Percentiles rank a stretch among this genome's conserved stretches.
These are phyloP conservation scores for Pichia scutulata DNA, from an alignment of 805 yeast genomes.

Conservation along the genomic window DNA sequence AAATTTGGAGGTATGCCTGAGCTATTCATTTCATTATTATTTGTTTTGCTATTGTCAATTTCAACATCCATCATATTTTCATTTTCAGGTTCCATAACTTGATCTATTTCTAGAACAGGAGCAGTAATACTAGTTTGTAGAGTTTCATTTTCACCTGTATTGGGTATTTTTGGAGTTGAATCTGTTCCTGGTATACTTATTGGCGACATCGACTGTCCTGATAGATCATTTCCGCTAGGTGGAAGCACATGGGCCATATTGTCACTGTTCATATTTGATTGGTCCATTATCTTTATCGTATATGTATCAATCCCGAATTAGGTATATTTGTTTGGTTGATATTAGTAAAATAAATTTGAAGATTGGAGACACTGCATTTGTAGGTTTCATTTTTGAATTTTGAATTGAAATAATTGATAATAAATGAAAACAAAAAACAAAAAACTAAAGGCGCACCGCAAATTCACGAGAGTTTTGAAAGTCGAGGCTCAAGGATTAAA, in stretches of 20 bases:
- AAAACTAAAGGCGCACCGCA: too few species aligned
- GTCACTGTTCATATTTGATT: neutral
- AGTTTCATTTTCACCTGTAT: neutral
- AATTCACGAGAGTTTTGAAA: too few species aligned
- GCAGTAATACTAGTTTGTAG: neutral
- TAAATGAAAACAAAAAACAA: too few species aligned
- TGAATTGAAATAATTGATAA: too few species aligned
- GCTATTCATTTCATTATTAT: neutral
- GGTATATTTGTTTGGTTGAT: too few species aligned
- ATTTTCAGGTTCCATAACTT: neutral
- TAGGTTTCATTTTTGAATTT: too few species aligned
- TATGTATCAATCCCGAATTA: too few species aligned
- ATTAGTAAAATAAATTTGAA: too few species aligned
- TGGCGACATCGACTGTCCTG: neutral
- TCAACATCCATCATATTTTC: neutral
- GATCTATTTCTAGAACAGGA: neutral
- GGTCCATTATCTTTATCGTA: too few species aligned
- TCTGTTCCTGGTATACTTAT: neutral
- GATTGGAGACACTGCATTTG: too few species aligned
- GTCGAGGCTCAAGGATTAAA: too few species aligned
- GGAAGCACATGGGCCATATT: neutral
- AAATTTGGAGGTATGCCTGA: neutral
- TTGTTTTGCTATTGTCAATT: neutral
- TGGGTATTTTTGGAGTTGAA: neutral
- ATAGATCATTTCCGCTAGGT: neutral